A percentile compares a stretch with the other conserved stretches of the same genome.
phyloP scores from a whole-genome alignment of 192 early-diverging fungal genomes.

The Coemansia sp. region DNA sequence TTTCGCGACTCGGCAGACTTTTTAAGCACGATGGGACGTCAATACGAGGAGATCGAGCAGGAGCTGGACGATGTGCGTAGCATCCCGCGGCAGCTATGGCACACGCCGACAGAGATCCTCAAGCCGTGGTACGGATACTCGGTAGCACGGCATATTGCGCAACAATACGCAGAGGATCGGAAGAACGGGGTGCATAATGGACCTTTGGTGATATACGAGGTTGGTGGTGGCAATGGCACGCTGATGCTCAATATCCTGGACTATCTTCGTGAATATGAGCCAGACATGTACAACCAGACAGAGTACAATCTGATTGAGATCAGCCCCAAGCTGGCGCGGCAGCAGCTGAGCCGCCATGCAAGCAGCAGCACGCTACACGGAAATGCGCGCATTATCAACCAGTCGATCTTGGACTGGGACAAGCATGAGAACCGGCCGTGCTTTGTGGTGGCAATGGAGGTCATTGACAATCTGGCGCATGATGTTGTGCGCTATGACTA shows the following conservation, averaged over 20 bases:
- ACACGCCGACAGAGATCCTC: conserved; percentile 96
- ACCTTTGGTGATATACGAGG: conserved; percentile 86
- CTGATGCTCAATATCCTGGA: conserved; percentile 92
- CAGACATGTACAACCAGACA: conserved; percentile 72
- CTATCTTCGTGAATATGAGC: conserved; percentile 73
- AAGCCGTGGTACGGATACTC: conserved; percentile 90
- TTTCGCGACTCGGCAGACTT: conserved; percentile 73
- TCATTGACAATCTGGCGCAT: conserved; percentile 97
- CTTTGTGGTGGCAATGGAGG: conserved; percentile 96
- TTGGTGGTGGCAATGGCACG: conserved; percentile 96
- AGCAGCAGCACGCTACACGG: conserved; percentile 42
- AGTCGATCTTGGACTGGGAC: conserved; percentile 91
- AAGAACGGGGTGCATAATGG: conserved; percentile 41
- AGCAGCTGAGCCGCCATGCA: conserved; percentile 58
- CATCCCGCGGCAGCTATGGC: conserved; percentile 90
- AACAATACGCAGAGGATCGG: conserved; percentile 64
- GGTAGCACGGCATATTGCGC: conserved; percentile 83
- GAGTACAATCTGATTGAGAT: conserved; percentile 94
- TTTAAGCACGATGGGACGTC: conserved; percentile 67
- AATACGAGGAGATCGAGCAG: conserved; percentile 78
- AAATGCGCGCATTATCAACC: conserved; percentile 80
- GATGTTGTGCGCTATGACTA: conserved; percentile 88
- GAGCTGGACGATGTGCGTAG: conserved; percentile 72
- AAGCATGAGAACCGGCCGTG: conserved; percentile 66
- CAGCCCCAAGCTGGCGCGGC: conserved; percentile 72